phyloP scores from a whole-genome alignment of 1,284 basidiomycete species.

The Rhodotorula sp. region DNA sequence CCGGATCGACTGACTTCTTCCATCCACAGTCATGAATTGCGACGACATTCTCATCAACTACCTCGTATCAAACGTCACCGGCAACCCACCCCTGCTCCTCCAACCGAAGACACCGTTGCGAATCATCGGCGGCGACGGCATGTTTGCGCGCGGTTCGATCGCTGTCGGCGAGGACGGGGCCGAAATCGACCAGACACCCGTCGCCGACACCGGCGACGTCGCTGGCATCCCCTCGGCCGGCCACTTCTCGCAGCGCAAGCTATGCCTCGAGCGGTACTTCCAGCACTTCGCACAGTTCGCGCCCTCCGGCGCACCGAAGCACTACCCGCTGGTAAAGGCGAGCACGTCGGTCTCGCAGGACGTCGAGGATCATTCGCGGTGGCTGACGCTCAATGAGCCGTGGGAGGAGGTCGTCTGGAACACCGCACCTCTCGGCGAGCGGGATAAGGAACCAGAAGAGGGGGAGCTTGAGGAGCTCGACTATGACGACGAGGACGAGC shows the following conservation, averaged over 20 bases:
- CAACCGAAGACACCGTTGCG: slow-evolving; percentile 32
- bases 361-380: slow-evolving; percentile 34
- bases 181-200: background rate
- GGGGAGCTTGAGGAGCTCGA: background rate
- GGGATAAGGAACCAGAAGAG: background rate
- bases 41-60: slow-evolving; percentile 43
- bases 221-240: background rate
- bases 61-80: slow-evolving; percentile 40
- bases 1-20: background rate
- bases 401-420: slow-evolving; percentile 25
- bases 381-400: slow-evolving; percentile 24
- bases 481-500: slow-evolving; percentile 5
- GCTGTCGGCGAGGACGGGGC: slow-evolving; percentile 1
- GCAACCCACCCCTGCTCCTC: slow-evolving; percentile 34
- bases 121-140: slow-evolving; percentile 33
- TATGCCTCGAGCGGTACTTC: slow-evolving; percentile 30
- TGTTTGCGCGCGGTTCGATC: slow-evolving; percentile 29
- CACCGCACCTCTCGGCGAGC: no score
- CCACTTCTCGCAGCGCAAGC: slow-evolving; percentile 26
- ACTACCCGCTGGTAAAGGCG: slow-evolving; percentile 32
- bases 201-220: background rate
- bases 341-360: slow-evolving; percentile 21
- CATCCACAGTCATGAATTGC: slow-evolving; percentile 39
- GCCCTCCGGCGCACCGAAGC: background rate
- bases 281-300: slow-evolving; percentile 24